Evolutionary conservation across 257 asterid species (phyloP), one percentile per base, ranked within the genome.

Genomic region (Cynanchum wilfordii): DNA sequence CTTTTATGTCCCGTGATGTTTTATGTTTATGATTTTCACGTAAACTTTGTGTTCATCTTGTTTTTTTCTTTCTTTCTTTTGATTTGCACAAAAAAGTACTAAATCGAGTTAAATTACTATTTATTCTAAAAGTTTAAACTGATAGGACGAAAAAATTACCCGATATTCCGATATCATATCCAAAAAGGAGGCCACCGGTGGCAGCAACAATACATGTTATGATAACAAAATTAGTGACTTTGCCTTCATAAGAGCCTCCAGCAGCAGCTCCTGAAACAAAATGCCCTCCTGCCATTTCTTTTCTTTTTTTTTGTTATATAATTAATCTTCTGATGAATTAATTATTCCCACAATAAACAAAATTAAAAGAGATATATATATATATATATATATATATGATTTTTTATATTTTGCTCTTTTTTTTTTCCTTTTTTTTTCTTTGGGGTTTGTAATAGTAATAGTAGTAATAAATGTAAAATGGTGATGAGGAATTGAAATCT

Each of bases 131-230:
- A n/a, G n/a, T n/a, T n/a, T 30, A 30, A 30, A 30, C 33, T 1
- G 2, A 30, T 33, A 33, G 38, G 4, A 33, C 3, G 4, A 33
- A 33, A 5, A 33, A 20, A 10, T 1, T 11, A 81, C 87, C 90
- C 62, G 92, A 85, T 75, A 87, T 85, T 54, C 89, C 92, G 51
- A 87, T 83, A 64, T 87, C 89, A 20, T 85, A 87, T 1, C 89
- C 92, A 20, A 87, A 87, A 68, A 87, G 81, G 47, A 87, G 87
- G 12, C 92, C 89, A 10, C 89, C 92, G 20, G 84, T 83, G 24
- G 89, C 87, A 11, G 92, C 89, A 1, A 85, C 86, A 16, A 87
- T 0, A 44, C 92, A 87, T 3, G 88, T 56, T 0, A 80, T 42
- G 29, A 87, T 15, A 10, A 87, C 92, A 33, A 78, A 85, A 0